These are phyloP conservation scores for Udeniomyces megalosporus DNA, from an alignment of 768 basidiomycete species.

Conservation along the genomic window DNA sequence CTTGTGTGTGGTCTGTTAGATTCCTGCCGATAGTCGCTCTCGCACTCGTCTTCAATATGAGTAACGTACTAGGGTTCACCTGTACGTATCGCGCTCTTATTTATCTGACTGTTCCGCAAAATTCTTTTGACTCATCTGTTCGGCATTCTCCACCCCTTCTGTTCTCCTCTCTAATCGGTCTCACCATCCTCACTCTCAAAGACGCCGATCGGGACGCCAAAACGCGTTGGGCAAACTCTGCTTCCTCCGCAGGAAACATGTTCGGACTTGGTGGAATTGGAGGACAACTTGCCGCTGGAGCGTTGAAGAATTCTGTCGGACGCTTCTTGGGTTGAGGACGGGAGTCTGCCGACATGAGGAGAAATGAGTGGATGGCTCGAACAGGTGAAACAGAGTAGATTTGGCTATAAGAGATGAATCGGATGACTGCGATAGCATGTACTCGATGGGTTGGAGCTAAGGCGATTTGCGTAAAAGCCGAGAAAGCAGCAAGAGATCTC, in stretches of 20 bases:
- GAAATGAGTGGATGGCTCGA: too few relatives aligned
- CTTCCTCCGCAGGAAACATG: slow-evolving; percentile 50
- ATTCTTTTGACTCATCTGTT: too few relatives aligned
- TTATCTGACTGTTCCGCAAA: too few relatives aligned
- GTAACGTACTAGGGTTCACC: slow-evolving; percentile 91
- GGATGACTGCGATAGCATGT: too few relatives aligned
- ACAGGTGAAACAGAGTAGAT: too few relatives aligned
- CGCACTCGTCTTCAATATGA: slow-evolving; percentile 88
- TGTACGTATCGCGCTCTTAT: slow-evolving; percentile 44
- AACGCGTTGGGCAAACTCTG: slow-evolving; percentile 66
- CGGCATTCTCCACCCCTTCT: too few relatives aligned
- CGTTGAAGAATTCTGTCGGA: slow-evolving; percentile 66
- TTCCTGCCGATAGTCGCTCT: slow-evolving; percentile 89
- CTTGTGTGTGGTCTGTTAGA: slow-evolving; percentile 32
- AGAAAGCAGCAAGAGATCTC: too few relatives aligned
- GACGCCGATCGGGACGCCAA: slow-evolving; percentile 70
- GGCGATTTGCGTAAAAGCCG: too few relatives aligned
- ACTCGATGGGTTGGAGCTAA: too few relatives aligned
- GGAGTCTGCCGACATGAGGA: too few relatives aligned
- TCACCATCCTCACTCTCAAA: neutral
- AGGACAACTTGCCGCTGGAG: slow-evolving; percentile 63
- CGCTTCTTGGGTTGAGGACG: slow-evolving; percentile 51
- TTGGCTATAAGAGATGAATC: too few relatives aligned
- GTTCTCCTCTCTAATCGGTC: too few relatives aligned
- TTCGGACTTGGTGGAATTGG: slow-evolving; percentile 60